Conservation (phyloP, 257 asterid species). For the Nicotiana attenuata region DNA sequence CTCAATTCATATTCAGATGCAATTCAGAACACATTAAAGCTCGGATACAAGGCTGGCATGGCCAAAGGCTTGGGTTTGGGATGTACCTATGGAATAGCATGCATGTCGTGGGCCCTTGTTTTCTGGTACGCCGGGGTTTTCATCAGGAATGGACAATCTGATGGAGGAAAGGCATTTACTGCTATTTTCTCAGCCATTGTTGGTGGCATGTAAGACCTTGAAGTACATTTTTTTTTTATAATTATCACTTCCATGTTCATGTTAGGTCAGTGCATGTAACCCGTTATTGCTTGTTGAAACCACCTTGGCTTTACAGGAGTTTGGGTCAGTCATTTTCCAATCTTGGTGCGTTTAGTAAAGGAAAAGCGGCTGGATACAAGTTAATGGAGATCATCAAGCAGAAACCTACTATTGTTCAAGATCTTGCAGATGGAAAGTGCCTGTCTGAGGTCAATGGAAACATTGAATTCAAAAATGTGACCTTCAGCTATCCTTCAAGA, state of each 20-base stretch:
- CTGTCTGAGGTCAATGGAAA: slow-evolving; percentile 65
- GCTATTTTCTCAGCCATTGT: slow-evolving; percentile 95
- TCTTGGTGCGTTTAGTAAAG: slow-evolving; percentile 96
- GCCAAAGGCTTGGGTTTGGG: slow-evolving; percentile 98
- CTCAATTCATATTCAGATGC: slow-evolving; percentile 77
- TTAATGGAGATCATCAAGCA: slow-evolving; percentile 87
- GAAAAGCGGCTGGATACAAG: slow-evolving; percentile 93
- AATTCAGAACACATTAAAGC: slow-evolving; percentile 76
- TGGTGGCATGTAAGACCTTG: slow-evolving; percentile 90
- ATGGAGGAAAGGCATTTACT: slow-evolving; percentile 95
- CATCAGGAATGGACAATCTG: slow-evolving; percentile 77
- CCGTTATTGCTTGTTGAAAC: slow-evolving; percentile 9
- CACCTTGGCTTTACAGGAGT: slow-evolving; percentile 57
- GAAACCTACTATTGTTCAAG: slow-evolving; percentile 70
- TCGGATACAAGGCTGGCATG: slow-evolving; percentile 98
- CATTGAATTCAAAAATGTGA: slow-evolving; percentile 82
- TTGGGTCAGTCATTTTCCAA: slow-evolving; percentile 97
- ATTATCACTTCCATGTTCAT: neutral
- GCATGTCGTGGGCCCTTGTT: slow-evolving; percentile 99
- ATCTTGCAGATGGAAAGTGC: slow-evolving; percentile 44
- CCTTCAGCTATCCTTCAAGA: slow-evolving; percentile 93
- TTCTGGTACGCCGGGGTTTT: slow-evolving; percentile 99
- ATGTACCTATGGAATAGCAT: slow-evolving; percentile 93
- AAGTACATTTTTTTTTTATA: neutral
- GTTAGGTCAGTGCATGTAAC: neutral